These are phyloP conservation scores for Tolypocladium amazonense DNA, from an alignment of 2,329 filamentous ascomycete genomes.

Conservation along the genomic window DNA sequence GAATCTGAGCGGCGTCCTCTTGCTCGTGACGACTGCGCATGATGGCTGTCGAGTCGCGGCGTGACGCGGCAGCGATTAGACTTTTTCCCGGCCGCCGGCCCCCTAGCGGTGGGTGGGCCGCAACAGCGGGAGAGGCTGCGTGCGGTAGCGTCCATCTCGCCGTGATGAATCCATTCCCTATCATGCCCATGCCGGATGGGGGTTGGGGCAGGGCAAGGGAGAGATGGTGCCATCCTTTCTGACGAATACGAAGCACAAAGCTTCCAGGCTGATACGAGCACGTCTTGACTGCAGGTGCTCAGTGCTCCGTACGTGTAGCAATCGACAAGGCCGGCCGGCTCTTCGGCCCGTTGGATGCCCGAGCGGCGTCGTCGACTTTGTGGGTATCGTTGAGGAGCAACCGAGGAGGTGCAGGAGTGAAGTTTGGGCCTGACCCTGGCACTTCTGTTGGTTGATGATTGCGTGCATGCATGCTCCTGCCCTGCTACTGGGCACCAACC, in stretches of 20 bases:
- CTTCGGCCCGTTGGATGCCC: background rate
- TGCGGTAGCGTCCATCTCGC: background rate
- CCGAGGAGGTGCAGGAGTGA: background rate
- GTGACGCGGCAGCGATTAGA: background rate
- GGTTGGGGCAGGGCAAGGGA: background rate
- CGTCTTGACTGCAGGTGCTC: too few species aligned
- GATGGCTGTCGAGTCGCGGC: background rate
- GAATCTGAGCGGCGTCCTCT: background rate
- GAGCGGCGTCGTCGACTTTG: background rate
- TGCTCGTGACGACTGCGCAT: background rate
- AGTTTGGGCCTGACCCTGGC: background rate
- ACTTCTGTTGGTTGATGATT: background rate
- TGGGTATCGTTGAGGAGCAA: background rate
- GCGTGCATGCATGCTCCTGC: background rate
- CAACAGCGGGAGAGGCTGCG: background rate
- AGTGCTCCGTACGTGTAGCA: too few species aligned
- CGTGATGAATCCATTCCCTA: background rate
- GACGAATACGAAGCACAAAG: background rate
- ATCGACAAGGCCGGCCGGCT: background rate
- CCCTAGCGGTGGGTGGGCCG: background rate
- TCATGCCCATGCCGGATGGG: background rate
- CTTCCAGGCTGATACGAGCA: too few species aligned
- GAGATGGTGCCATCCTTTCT: background rate
- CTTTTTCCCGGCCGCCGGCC: background rate
- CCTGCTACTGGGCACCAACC: background rate